Evolutionary conservation across 768 basidiomycete genomes (phyloP), one percentile per base, ranked within the genome.

Genomic region (Cubamyces lactineus): DNA sequence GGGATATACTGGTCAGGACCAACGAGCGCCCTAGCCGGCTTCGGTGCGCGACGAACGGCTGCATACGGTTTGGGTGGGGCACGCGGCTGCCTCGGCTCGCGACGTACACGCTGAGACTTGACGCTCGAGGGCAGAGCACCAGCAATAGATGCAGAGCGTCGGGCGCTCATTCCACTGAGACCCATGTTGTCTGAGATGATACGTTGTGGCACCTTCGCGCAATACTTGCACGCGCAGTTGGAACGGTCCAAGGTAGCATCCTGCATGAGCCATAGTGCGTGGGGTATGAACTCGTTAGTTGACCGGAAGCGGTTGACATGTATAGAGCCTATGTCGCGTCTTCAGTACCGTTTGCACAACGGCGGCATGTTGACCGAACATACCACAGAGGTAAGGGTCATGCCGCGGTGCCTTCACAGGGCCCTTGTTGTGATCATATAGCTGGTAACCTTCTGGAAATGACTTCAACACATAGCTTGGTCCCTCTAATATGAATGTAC

Each of bases 281-380:
- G 93, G 4, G 92, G 91, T 49, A 89, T 82, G 71, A 94, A 92
- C 70, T 95, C 93, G 50, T 88, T 88, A n/a, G 86, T 78, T 13
- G 92, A 93, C 45, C 93, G 88, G 73, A 93, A 94, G 57, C 77
- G 82, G 30, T 75, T 76, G 42, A 79, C 74, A 51, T 74, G 60
- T 30, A 66, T 59, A 2, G 86, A 86, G 75, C 75, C 74, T 79
- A 56, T 19, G 21, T 15, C 24, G 19, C 26, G 21, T 50, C n/a
- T n/a, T n/a, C 49, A 42, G 57, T 16, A 28, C 16, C 16, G 9
- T 16, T 19, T n/a, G 8, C 51, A 50, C 16, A 40, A 43, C 11
- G 30, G 11, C 34, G 8, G 15, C 2, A 51, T 17, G 28, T 21
- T n/a, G 15, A 2, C 15, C 1, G 9, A 17, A 67, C 77, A 39